Evolutionary conservation across 352 stramenopile species (phyloP), one percentile per base, ranked within the genome.

Genomic region (Blastocystis sp.): DNA sequence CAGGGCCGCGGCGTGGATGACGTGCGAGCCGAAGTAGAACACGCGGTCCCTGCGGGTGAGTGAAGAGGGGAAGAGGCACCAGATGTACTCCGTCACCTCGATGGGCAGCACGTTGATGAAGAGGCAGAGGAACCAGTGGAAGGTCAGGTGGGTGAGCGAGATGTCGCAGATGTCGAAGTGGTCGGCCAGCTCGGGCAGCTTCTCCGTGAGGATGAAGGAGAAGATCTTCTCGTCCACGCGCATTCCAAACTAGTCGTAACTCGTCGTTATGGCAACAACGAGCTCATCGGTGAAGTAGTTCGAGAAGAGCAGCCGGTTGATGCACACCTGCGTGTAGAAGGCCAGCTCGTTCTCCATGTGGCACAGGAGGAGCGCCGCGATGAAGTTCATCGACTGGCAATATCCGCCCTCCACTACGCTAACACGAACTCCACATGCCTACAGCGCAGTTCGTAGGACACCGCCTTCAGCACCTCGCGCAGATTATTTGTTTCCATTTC

Each of bases 301-400:
- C 4, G 45, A 10, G 38, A 84, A 84, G 14, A 84, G 23, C 23
- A 52, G 5, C 2, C 62, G 59, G 40, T 62, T 71, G 11, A 84
- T 56, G 52, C 74, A 84, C 9, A 84, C 43, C 23, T 71, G 74
- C 17, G 74, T 84, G 45, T 84, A 84, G 41, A 84, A 84, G 2
- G 74, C 74, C 3, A 71, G 59, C 52, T 84, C 74, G 2, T 84
- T 71, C 10, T 67, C 59, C 62, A 71, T 67, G 40, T 84, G 28
- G n/a, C 17, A 61, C 2, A 84, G 41, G 14, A 84, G 59, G 5
- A 84, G 62, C 19, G 74, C 43, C 2, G 74, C 74, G 41, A 84
- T 71, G 38, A 84, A 84, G 34, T 84, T 84, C 74, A 84, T 84
- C 2, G 74, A 84, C 28, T 84, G 74, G 23, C 74, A 84, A 76